A percentile compares a stretch with the other conserved stretches of the same genome.
Evolutionary conservation across 164 flowering plant species (phyloP).

Genomic region (Macadamia integrifolia): DNA sequence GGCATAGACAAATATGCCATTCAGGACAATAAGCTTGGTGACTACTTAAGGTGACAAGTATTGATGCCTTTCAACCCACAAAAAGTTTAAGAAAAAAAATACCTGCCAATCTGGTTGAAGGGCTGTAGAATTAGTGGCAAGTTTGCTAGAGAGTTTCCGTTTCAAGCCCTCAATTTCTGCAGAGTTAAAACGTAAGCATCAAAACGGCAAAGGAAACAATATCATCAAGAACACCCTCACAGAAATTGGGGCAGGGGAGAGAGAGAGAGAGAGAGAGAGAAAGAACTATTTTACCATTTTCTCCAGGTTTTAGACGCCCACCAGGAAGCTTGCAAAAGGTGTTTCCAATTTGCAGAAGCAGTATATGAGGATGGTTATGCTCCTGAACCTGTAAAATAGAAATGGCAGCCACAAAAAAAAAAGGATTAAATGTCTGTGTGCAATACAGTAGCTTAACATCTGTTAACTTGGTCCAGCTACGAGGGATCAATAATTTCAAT

Average conservation of each 20-base stretch:
- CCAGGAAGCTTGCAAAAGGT: slow-evolving; percentile 99
- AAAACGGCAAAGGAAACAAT: neutral
- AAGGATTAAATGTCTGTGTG: neutral
- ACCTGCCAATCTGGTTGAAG: slow-evolving; percentile 98
- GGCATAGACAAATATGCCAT: neutral
- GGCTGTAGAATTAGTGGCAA: slow-evolving; percentile 77
- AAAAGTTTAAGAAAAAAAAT: slow-evolving; percentile 1
- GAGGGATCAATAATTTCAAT: neutral
- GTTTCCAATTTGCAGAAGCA: slow-evolving; percentile 94
- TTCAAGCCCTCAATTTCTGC: slow-evolving; percentile 96
- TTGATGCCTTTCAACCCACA: neutral
- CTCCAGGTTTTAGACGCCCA: slow-evolving; percentile 97
- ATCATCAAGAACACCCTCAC: neutral
- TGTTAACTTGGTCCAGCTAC: neutral
- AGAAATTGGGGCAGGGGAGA: neutral
- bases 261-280: neutral
- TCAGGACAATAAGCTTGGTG: neutral
- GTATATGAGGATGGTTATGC: slow-evolving; percentile 98
- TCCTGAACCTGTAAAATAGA: slow-evolving; percentile 72
- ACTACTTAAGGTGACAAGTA: too few species aligned
- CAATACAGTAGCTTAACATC: neutral
- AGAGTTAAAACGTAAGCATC: slow-evolving; percentile 3
- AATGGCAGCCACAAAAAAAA: neutral
- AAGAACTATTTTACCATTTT: slow-evolving; percentile 55
- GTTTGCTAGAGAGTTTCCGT: slow-evolving; percentile 93